Conservation (phyloP, 768 basidiomycete species). For the Lyophyllum atratum region DNA sequence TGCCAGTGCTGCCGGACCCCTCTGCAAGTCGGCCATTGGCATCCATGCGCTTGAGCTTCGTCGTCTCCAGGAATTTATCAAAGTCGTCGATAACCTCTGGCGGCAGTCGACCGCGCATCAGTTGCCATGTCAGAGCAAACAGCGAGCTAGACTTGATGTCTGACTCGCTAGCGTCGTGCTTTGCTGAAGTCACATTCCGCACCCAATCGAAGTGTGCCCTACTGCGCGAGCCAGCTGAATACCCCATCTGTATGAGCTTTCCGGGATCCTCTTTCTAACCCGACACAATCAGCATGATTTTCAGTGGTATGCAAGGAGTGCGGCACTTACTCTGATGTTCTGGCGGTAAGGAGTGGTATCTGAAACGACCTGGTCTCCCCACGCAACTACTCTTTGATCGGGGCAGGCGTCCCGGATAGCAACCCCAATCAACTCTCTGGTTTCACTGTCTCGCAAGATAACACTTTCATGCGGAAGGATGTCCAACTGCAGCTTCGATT, state of each 20-base stretch:
- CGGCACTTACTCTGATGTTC: background rate
- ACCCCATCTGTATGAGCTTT: background rate
- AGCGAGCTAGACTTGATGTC: too few species aligned
- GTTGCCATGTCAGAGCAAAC: background rate
- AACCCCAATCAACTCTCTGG: background rate
- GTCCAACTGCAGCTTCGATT: background rate
- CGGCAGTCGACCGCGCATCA: background rate
- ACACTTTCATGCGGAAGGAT: background rate
- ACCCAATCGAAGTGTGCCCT: background rate
- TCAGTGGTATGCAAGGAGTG: background rate
- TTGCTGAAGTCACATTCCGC: too few species aligned
- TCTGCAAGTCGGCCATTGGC: background rate
- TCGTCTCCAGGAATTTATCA: background rate
- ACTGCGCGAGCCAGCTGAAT: background rate
- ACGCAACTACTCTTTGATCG: background rate
- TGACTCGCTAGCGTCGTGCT: too few species aligned
- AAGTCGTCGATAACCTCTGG: background rate
- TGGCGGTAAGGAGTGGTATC: background rate
- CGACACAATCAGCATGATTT: too few species aligned
- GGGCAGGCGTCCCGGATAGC: background rate
- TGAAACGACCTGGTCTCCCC: background rate
- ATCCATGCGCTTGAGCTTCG: background rate
- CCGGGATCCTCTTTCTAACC: background rate
- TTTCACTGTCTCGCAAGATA: background rate
- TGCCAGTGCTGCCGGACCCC: background rate